Percentiles rank a stretch among this genome's conserved stretches.
These are phyloP conservation scores for Apiotrichum veenhuisii DNA, from an alignment of 1,284 basidiomycete species.

Conservation along the genomic window DNA sequence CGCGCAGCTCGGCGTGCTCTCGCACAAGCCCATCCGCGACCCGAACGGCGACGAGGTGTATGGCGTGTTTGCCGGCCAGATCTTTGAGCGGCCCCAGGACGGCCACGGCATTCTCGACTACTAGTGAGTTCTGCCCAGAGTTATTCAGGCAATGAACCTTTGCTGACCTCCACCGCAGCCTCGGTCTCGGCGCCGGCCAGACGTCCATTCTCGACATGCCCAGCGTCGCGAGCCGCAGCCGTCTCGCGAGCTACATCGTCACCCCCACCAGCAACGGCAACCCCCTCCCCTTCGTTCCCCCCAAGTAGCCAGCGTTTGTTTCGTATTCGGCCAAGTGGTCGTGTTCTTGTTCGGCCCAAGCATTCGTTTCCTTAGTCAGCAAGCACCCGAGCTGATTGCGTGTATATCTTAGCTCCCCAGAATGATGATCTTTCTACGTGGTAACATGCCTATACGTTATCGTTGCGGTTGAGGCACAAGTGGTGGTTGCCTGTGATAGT, in stretches of 20 bases:
- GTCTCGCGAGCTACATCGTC: not conserved
- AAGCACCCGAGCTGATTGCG: no score
- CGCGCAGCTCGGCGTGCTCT: constrained; percentile 20
- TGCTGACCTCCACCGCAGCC: not conserved
- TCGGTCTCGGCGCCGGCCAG: not conserved
- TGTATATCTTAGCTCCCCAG: no score
- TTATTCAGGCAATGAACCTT: no score
- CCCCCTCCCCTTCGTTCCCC: not conserved
- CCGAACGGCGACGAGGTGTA: constrained; percentile 5
- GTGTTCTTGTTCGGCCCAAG: no score
- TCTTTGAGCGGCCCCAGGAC: constrained; percentile 26
- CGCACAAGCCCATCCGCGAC: constrained; percentile 1
- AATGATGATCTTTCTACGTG: no score
- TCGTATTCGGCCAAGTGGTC: no score
- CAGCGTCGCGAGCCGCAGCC: not conserved
- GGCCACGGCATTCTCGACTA: constrained; percentile 28
- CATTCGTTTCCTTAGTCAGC: no score
- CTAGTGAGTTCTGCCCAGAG: constrained; percentile 20
- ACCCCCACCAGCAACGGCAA: not conserved
- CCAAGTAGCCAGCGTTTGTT: not conserved
- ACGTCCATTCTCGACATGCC: not conserved
- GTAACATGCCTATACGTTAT: no score
- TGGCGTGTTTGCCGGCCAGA: constrained; percentile 27
- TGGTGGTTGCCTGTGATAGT: no score
- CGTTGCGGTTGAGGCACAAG: no score